Base-by-base conservation (phyloP, 257 asterid species). In the Phtheirospermum japonicum region DNA sequence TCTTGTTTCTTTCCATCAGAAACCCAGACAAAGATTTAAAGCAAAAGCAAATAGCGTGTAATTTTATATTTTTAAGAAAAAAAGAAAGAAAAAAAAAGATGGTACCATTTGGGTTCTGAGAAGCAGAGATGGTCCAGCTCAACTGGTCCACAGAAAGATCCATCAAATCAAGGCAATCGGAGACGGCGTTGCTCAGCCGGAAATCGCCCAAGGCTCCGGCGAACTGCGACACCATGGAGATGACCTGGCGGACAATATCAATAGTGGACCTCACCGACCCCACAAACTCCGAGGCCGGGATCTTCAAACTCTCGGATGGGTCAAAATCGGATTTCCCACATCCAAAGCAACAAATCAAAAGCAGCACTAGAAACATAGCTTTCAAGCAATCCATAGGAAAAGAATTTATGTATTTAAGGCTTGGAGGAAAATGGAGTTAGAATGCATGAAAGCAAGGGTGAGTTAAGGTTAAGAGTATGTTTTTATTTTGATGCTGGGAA, bases 141-240 rank as follows among this genome's bases (percentile, higher is more conserved):
- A 87, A 51, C 57, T 82, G 86, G 65, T 87, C 87, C 10, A 75
- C 68, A 0, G 95, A 87, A 6, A 77, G 73, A 64, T 84, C 93
- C 73, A 87, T 80, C 74, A 87, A 63, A 61, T 84, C 90, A 11
- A 80, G 89, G 71, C 95, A 87, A 12, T 84, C 85, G 20, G 86
- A 61, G 17, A 80, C 67, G 26, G 90, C 88, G 45, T 71, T 73
- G 2, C 75, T 71, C n/a, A 74, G 69, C 69, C 86, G 80, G 76
- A 76, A 78, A 65, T 78, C 77, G 8, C 80, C 83, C 18, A 73
- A 73, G 0, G 5, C 66, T 4, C 76, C 76, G 72, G 68, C 65
- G 69, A 78, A 78, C 42, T 58, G 66, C 17, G 87, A 70, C 62
- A 84, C 84, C 1, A 61, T 53, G 1, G 84, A 65, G 9, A 61